Base-by-base conservation (phyloP, 441 rosid species). In the Populus hybrid region DNA sequence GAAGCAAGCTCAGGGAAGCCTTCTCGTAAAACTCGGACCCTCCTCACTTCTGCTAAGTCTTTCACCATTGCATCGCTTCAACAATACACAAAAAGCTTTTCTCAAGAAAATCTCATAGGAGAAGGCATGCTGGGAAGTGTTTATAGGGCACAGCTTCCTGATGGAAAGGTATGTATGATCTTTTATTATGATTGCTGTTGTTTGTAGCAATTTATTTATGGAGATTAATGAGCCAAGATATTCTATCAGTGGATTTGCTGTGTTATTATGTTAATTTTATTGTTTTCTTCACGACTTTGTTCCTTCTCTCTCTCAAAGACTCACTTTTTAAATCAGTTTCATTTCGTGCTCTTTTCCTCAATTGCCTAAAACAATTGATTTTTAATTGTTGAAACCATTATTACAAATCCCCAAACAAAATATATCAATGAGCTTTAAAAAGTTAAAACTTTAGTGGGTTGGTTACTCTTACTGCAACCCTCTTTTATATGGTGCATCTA, bases 21-120 rank as follows among this genome's bases (percentile, higher is more conserved):
- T 84, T 86, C 92, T 12, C 67, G 83, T 24, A 90, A 84, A 86
- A 70, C 80, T 30, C 81, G 50, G 35, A 83, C 76, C 18, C 88
- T 77, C 34, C 53, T 69, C 24, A 83, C 89, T 68, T 91, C 94
- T 82, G 97, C 92, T 53, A 91, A 83, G 86, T 86, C 88, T 79
- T 95, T 88, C 79, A 91, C 92, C 70, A 91, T 96, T 77, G 99
- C 99, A 63, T 89, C 91, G 67, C 99, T 97, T 88, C 99, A 97
- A 79, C 98, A 92, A 81, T 93, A 86, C 77, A 97, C 99, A 24
- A 91, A 92, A 70, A 97, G 99, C 91, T 97, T 97, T 87, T 89
- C 98, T 82, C 97, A 88, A 85, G 98, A 93, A 72, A 97, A 93
- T 87, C 87, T 90, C 69, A 83, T 97, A 38, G 98, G 97, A 79